Percentiles rank a stretch among this genome's conserved stretches.
These are phyloP conservation scores for Seiridium unicorne DNA, from an alignment of 2,329 filamentous ascomycete genomes.

Conservation along the genomic window DNA sequence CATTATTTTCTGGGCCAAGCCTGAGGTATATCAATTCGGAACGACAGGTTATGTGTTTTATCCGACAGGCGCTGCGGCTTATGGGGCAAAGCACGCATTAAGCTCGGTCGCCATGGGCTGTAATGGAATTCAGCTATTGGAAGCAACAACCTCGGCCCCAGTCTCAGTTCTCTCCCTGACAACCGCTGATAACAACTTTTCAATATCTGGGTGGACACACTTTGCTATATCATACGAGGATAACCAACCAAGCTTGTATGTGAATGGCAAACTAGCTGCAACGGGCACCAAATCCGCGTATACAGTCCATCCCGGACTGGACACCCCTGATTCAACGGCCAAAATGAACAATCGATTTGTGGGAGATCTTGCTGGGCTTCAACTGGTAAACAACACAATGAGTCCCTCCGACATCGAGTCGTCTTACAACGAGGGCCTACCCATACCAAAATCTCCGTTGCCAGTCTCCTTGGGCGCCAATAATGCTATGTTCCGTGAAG, in stretches of 20 bases:
- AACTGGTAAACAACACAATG: not conserved
- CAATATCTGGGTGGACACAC: not conserved
- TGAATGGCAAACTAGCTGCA: not conserved
- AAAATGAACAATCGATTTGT: not conserved
- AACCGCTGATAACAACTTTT: not conserved
- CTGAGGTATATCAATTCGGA: not conserved
- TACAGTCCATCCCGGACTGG: not conserved
- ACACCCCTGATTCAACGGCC: not conserved
- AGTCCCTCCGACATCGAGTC: not conserved
- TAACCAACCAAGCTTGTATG: not conserved
- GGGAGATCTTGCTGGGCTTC: not conserved
- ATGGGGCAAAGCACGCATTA: not conserved
- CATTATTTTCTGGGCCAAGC: not conserved
- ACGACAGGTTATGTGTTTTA: not conserved
- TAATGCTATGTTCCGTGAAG: not conserved
- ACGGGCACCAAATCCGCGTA: not conserved
- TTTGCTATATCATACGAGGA: not conserved
- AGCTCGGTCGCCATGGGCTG: not conserved
- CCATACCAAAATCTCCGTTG: not conserved
- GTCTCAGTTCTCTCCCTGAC: not conserved
- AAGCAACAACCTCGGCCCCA: not conserved
- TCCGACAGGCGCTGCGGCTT: not conserved
- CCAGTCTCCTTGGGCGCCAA: not conserved
- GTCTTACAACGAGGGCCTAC: not conserved
- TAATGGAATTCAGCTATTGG: not conserved